A percentile compares a stretch with the other conserved stretches of the same genome.
Conservation (phyloP, 371 early-diverging fungal genomes). For the Paraphysoderma sedebokerense region DNA sequence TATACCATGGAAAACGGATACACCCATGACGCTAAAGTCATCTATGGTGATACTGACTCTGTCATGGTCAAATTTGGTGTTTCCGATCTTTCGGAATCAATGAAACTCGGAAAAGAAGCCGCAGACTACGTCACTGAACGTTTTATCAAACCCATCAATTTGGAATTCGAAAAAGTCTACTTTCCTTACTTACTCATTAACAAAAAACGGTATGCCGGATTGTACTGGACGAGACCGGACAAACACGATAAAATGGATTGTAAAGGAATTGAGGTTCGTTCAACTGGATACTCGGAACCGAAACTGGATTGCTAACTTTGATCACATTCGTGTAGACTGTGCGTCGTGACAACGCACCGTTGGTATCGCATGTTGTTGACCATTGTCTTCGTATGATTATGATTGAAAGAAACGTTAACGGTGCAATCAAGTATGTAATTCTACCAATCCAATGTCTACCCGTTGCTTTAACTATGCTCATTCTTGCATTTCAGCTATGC, state of each 20-base stretch:
- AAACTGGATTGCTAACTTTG: neutral
- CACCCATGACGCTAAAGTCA: constrained; percentile 76
- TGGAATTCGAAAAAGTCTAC: constrained; percentile 99
- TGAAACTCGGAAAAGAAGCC: constrained; percentile 77
- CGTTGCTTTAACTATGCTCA: neutral
- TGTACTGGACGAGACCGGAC: constrained; percentile 91
- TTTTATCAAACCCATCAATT: constrained; percentile 90
- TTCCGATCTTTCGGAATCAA: constrained; percentile 57
- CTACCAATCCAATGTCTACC: neutral
- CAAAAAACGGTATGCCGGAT: constrained; percentile 99
- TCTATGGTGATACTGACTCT: constrained; percentile 99
- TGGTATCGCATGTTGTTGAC: constrained; percentile 89
- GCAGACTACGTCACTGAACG: constrained; percentile 69
- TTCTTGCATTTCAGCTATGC: constrained; percentile 37
- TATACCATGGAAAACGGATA: constrained; percentile 78
- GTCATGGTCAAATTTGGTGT: constrained; percentile 99
- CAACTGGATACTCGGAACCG: too few species aligned
- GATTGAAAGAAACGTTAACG: constrained; percentile 79
- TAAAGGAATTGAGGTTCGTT: constrained; percentile 91
- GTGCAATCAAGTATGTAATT: constrained; percentile 59
- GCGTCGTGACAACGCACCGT: constrained; percentile 94
- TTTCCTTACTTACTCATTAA: constrained; percentile 96
- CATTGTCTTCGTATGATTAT: constrained; percentile 84
- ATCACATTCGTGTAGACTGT: constrained; percentile 53
- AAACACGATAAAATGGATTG: constrained; percentile 94